Base-by-base conservation (phyloP, 768 basidiomycete species). In the Filobasidium floriforme region DNA sequence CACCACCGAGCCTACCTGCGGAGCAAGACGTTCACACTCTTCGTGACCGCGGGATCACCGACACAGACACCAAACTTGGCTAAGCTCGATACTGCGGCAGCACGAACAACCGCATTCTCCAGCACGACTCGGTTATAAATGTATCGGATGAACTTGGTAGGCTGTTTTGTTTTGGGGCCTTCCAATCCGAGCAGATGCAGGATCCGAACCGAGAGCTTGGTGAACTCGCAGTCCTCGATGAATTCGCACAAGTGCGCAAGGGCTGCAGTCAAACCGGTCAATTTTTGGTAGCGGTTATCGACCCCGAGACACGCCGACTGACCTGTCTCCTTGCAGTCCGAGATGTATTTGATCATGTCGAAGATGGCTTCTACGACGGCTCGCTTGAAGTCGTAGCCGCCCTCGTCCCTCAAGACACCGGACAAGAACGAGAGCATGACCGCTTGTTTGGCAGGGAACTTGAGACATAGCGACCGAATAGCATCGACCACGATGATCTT, bases 181-280 rank as follows among this genome's bases (percentile, higher is more conserved):
- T 99, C 96, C 66, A 92, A 84, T 41, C 96, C 96, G 57, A 99
- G 86, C 43, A 99, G 81, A 76, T 99, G 90, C 28, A 99, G 84
- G 72, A 99, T 91, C 57, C 94, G 89, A 69, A 99, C 96, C 37
- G 92, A 96, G 60, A 99, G 86, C 80, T 98, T 99, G 40, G 94
- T 97, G 76, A 98, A 99, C 78, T 99, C 96, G 84, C 96, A 99
- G 77, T 99, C 96, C 80, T 99, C 96, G 77, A 99, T 99, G 77
- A 99, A 99, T 78, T 99, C 96, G 82, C 96, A 99, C 24, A 99
- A 85, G 75, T 99, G 92, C 22, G 94, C 94, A 54, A 99, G 84
- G 0, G 96, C 96, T 80, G 67, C 3, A 1, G 15, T 37, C 22
- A 19, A 22, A n/a, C n/a, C n/a, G n/a, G n/a, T n/a, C n/a, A n/a